These are phyloP conservation scores for Mortierella sp. DNA, from an alignment of 371 early-diverging fungal genomes.

Conservation along the genomic window DNA sequence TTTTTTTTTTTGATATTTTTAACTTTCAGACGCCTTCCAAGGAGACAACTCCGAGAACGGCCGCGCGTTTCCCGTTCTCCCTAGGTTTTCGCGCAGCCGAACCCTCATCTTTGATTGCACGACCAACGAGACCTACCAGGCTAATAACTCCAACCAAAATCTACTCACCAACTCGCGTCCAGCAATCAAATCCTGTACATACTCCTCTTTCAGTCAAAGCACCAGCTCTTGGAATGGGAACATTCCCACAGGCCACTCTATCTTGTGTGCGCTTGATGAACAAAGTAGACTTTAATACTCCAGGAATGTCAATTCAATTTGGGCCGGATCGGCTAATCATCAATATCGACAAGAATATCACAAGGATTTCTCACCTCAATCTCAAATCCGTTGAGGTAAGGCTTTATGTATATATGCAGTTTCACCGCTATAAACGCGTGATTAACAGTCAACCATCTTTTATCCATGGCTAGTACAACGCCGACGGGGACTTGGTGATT, in stretches of 20 bases:
- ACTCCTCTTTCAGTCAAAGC: slow-evolving; percentile 7
- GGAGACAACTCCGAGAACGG: not conserved
- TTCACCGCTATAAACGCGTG: not conserved
- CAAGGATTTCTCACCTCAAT: slow-evolving; percentile 22
- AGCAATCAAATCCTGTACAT: not conserved
- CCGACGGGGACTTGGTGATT: slow-evolving; percentile 10
- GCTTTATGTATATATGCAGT: not conserved
- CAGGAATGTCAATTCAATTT: slow-evolving; percentile 39
- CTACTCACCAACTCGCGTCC: not conserved
- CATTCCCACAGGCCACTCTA: slow-evolving; percentile 35
- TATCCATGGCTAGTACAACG: slow-evolving; percentile 17
- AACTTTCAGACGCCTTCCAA: not conserved
- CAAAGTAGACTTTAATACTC: slow-evolving; percentile 15
- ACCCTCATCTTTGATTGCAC: not conserved
- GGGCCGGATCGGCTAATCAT: slow-evolving; percentile 39
- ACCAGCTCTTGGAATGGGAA: slow-evolving; percentile 29
- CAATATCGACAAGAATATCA: slow-evolving; percentile 23
- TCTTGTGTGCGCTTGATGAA: slow-evolving; percentile 13
- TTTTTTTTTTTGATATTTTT: not conserved
- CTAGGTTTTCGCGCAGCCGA: not conserved
- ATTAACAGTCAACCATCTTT: not conserved
- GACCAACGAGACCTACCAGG: not conserved
- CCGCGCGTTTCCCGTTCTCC: not conserved
- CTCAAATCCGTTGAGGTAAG: slow-evolving; percentile 36
- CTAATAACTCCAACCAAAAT: not conserved